A percentile compares a stretch with the other conserved stretches of the same genome.
Evolutionary conservation across 2,329 filamentous ascomycete species (phyloP).

Genomic region (Sporothrix luriei): DNA sequence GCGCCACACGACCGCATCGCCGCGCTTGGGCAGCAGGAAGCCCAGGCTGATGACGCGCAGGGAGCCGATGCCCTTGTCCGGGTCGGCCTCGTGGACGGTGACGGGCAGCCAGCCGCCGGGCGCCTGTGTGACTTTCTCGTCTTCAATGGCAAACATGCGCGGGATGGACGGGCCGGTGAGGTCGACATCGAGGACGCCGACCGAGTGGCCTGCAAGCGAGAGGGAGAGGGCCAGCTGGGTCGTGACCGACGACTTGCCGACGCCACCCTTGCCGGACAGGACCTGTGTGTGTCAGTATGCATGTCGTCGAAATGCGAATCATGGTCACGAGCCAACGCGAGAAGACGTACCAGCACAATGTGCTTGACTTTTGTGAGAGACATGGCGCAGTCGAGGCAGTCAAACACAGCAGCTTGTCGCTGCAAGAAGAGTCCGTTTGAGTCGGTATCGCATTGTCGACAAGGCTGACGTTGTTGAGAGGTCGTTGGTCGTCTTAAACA

Average conservation of each 20-base stretch:
- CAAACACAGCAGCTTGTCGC: constrained; percentile 10
- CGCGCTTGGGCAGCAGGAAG: constrained; percentile 79
- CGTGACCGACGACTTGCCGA: constrained; percentile 97
- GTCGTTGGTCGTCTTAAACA: neutral
- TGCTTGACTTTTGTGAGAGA: constrained; percentile 72
- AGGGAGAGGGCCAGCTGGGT: constrained; percentile 92
- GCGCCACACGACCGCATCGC: constrained; percentile 94
- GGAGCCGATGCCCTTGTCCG: constrained; percentile 58
- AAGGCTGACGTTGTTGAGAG: constrained; percentile 1
- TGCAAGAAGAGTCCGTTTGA: neutral
- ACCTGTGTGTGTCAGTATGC: constrained; percentile 49
- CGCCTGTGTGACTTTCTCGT: constrained; percentile 85
- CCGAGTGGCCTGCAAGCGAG: constrained; percentile 79
- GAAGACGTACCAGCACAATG: constrained; percentile 63
- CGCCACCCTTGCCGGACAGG: constrained; percentile 95
- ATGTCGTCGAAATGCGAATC: neutral
- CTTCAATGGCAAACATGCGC: constrained; percentile 87
- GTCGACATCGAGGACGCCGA: constrained; percentile 94
- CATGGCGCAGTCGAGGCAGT: constrained; percentile 49
- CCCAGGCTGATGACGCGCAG: constrained; percentile 89
- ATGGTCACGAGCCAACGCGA: neutral
- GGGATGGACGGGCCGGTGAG: constrained; percentile 96
- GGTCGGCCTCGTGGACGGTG: constrained; percentile 68
- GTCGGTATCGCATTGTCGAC: neutral
- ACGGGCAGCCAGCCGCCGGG: constrained; percentile 93